Conservation (phyloP, 345 rosid genomes). For the Salix viminalis region DNA sequence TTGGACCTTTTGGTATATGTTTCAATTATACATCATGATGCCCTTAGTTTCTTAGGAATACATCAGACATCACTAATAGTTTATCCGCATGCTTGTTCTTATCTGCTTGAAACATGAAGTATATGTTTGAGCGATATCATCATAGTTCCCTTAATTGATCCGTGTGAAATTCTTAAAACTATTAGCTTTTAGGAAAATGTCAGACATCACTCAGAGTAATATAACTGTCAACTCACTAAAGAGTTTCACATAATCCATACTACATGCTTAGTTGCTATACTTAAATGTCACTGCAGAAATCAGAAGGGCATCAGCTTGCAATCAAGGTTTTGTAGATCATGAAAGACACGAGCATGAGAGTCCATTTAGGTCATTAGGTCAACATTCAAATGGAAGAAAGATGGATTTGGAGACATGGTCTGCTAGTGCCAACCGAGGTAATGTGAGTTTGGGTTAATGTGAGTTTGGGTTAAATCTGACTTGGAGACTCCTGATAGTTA, state of each 20-base stretch:
- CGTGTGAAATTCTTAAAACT: not conserved
- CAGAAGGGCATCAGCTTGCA: constrained; percentile 48
- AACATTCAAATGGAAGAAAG: constrained; percentile 55
- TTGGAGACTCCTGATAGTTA: not conserved
- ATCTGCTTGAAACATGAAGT: not conserved
- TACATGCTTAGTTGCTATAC: constrained; percentile 4
- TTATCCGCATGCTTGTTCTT: not conserved
- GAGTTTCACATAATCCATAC: not conserved
- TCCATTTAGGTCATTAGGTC: constrained; percentile 74
- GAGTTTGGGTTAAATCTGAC: not conserved
- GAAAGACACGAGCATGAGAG: constrained; percentile 84
- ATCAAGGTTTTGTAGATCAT: constrained; percentile 52
- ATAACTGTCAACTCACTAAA: not conserved
- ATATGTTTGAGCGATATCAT: not conserved
- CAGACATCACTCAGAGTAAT: not conserved
- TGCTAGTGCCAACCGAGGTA: constrained; percentile 86
- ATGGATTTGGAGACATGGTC: constrained; percentile 78
- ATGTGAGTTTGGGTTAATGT: constrained; percentile 18
- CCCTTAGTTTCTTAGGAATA: not conserved
- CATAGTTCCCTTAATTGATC: not conserved
- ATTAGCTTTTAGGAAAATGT: no score
- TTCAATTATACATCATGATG: not conserved
- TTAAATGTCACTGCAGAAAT: constrained; percentile 53
- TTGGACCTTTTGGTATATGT: not conserved
- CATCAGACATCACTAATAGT: not conserved